Percentiles rank a stretch among this genome's conserved stretches.
Conservation (phyloP, 768 basidiomycete genomes). For the Termitomyces sp. region DNA sequence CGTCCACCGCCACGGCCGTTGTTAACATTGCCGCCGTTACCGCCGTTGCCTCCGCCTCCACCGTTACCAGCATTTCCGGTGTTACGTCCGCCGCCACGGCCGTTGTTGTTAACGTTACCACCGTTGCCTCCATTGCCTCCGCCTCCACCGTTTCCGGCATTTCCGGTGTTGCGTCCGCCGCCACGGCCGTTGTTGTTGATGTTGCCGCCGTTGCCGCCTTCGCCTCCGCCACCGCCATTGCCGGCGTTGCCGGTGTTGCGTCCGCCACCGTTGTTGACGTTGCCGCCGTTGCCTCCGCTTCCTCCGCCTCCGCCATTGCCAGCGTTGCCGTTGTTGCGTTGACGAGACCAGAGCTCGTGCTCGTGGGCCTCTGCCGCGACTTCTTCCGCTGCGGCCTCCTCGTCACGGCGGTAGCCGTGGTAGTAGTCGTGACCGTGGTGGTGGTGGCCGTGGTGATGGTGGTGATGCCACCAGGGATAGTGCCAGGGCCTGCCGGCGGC, state of each 20-base stretch:
- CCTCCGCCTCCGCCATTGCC: slow-evolving; percentile 3
- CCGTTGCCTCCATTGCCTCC: background rate
- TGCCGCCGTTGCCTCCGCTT: background rate
- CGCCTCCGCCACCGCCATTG: background rate
- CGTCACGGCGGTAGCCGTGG: background rate
- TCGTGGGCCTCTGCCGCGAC: background rate
- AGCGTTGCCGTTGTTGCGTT: background rate
- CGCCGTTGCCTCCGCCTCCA: background rate
- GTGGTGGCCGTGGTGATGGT: too few species aligned
- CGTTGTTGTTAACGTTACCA: background rate
- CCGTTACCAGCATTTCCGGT: background rate
- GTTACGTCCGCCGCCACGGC: background rate
- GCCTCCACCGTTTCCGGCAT: slow-evolving; percentile 1
- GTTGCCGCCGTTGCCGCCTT: background rate
- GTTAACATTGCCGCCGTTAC: background rate
- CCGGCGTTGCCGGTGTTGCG: slow-evolving; percentile 1
- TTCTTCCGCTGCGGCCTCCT: background rate
- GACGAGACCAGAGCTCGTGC: background rate
- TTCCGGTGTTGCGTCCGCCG: background rate
- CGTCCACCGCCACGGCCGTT: background rate
- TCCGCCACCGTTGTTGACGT: background rate
- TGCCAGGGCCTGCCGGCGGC: background rate
- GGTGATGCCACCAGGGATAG: background rate
- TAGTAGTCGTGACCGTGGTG: background rate
- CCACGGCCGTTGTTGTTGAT: background rate